These are phyloP conservation scores for Penicillium sp. DNA, from an alignment of 2,329 filamentous ascomycete species.

Conservation along the genomic window DNA sequence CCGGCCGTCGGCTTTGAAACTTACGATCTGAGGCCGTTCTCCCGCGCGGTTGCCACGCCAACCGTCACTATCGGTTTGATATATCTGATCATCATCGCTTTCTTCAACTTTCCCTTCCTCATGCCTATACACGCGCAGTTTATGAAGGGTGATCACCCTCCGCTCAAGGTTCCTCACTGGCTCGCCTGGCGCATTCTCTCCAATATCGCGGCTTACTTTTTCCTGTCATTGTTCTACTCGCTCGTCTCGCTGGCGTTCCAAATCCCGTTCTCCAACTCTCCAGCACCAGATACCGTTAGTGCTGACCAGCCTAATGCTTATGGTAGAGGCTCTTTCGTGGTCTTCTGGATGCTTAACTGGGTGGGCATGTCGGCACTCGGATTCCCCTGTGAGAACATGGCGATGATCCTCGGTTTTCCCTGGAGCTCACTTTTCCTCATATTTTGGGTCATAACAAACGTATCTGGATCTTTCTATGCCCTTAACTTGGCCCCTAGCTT, in stretches of 20 bases:
- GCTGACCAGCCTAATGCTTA: constrained; percentile 59
- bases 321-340: constrained; percentile 61
- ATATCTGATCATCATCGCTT: constrained; percentile 70
- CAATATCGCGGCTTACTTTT: constrained; percentile 63
- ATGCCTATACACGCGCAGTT: constrained; percentile 67
- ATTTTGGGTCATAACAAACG: constrained; percentile 71
- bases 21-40: constrained; percentile 65
- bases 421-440: constrained; percentile 69
- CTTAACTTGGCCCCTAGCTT: constrained; percentile 64
- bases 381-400: constrained; percentile 68
- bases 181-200: constrained; percentile 63
- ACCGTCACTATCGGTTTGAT: constrained; percentile 68
- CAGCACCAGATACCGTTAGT: constrained; percentile 50
- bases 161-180: constrained; percentile 63
- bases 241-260: constrained; percentile 68
- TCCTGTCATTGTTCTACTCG: constrained; percentile 67
- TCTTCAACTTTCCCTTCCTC: constrained; percentile 70
- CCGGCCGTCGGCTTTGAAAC: constrained; percentile 62
- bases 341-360: constrained; percentile 69
- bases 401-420: constrained; percentile 65
- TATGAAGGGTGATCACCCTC: constrained; percentile 58
- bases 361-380: constrained; percentile 67
- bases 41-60: constrained; percentile 59
- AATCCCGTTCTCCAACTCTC: constrained; percentile 62
- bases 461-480: constrained; percentile 64